Evolutionary conservation across 2,329 filamentous ascomycete species (phyloP).

Genomic region (Diatrype stigma): DNA sequence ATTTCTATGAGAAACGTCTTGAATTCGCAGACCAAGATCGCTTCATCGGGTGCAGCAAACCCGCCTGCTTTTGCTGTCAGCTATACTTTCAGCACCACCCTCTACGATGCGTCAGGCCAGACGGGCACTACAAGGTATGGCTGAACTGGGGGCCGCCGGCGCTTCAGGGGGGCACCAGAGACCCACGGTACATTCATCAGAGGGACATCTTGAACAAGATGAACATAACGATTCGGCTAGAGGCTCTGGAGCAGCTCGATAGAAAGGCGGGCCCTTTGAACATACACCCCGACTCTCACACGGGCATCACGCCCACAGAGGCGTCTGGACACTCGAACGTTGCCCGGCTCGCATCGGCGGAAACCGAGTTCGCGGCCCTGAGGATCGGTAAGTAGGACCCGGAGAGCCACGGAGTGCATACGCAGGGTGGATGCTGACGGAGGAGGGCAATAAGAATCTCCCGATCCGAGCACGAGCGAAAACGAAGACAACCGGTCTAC

Average conservation of each 20-base stretch:
- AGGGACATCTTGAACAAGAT: constrained; percentile 21
- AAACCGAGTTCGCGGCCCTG: background rate
- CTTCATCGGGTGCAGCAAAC: constrained; percentile 49
- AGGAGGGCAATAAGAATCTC: background rate
- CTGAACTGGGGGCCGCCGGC: constrained; percentile 34
- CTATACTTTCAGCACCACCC: constrained; percentile 41
- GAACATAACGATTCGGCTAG: constrained; percentile 16
- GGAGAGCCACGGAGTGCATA: background rate
- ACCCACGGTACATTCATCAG: constrained; percentile 13
- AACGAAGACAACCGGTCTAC: background rate
- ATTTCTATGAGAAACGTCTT: constrained; percentile 33
- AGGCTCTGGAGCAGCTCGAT: constrained; percentile 20
- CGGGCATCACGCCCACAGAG: constrained; percentile 15
- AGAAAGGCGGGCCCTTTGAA: constrained; percentile 4
- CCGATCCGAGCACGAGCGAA: background rate
- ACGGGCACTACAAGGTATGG: constrained; percentile 36
- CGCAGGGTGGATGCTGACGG: background rate
- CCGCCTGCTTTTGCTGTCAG: constrained; percentile 45
- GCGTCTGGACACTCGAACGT: background rate
- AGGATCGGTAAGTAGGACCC: background rate
- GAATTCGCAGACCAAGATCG: constrained; percentile 35
- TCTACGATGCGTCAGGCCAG: constrained; percentile 24
- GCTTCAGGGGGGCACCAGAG: constrained; percentile 6
- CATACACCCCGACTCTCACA: constrained; percentile 19
- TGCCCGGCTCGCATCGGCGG: background rate